A percentile compares a stretch with the other conserved stretches of the same genome.
These are phyloP conservation scores for Fomitiporia mediterranea DNA, from an alignment of 1,284 basidiomycete genomes.

Conservation along the genomic window DNA sequence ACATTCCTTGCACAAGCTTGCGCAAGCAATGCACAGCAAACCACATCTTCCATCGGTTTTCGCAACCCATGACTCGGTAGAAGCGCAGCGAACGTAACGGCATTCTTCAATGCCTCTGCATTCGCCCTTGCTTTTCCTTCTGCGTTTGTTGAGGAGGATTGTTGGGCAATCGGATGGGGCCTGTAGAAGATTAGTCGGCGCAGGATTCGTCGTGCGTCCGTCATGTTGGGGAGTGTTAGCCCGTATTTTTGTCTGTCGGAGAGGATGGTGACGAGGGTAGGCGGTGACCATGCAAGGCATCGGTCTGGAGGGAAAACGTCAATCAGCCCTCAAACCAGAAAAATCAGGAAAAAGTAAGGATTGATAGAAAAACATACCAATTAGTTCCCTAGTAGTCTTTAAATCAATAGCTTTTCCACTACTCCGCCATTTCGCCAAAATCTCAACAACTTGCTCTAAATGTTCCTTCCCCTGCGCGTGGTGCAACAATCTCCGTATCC, in stretches of 20 bases:
- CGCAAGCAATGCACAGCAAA: constrained; percentile 21
- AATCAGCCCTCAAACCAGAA: neutral
- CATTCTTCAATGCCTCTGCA: constrained; percentile 5
- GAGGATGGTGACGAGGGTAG: constrained; percentile 21
- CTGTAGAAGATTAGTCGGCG: constrained; percentile 16
- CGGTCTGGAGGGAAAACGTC: constrained; percentile 9
- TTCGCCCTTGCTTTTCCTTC: constrained; percentile 1
- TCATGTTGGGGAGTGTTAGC: constrained; percentile 22
- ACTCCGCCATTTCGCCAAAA: constrained; percentile 12
- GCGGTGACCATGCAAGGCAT: constrained; percentile 16
- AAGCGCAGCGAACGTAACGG: constrained; percentile 20
- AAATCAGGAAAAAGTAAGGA: no score
- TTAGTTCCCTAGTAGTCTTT: constrained; percentile 11
- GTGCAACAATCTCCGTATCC: constrained; percentile 11
- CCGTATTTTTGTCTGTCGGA: constrained; percentile 23
- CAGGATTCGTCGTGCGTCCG: constrained; percentile 23
- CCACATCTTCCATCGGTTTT: constrained; percentile 19
- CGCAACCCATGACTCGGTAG: constrained; percentile 18
- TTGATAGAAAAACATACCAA: constrained; percentile 6
- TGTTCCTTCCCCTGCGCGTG: constrained; percentile 4
- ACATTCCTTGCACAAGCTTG: constrained; percentile 18
- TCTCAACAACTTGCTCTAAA: constrained; percentile 2
- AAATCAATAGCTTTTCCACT: constrained; percentile 4
- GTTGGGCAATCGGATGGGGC: neutral
- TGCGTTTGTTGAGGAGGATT: neutral